phyloP scores from a whole-genome alignment of 371 early-diverging fungal genomes.

The Mucor racemosus region DNA sequence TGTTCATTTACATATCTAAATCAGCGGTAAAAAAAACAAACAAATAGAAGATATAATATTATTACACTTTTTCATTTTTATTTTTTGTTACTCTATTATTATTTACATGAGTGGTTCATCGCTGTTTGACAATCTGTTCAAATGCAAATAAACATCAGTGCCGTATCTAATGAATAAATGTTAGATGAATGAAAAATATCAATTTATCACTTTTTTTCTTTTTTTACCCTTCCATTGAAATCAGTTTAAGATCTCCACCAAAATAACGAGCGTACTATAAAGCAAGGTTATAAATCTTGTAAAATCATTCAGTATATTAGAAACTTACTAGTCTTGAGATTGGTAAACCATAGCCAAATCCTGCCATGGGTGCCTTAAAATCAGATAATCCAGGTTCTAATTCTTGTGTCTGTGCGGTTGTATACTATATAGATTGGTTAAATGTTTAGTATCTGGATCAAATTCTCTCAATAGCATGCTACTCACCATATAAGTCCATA shows the following conservation, averaged over 20 bases:
- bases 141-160: constrained; percentile 95
- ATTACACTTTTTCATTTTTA: constrained; percentile 9
- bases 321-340: constrained; percentile 74
- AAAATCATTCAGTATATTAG: background rate
- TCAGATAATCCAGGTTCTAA: constrained; percentile 84
- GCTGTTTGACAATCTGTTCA: constrained; percentile 87
- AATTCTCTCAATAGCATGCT: too few species aligned
- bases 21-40: background rate
- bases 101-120: constrained; percentile 82
- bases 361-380: constrained; percentile 97
- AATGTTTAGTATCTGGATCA: background rate
- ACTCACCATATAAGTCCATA: constrained; percentile 93
- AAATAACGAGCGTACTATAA: constrained; percentile 86
- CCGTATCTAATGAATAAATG: constrained; percentile 62
- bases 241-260: constrained; percentile 93
- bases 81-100: constrained; percentile 1
- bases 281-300: background rate
- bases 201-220: too few species aligned
- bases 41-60: background rate
- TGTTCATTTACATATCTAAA: constrained; percentile 12
- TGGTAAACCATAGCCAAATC: constrained; percentile 97
- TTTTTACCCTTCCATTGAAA: constrained; percentile 92
- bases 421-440: constrained; percentile 59
- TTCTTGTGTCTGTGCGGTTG: constrained; percentile 93
- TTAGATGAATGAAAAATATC: background rate